Conservation (phyloP, 306 rosid species). For the Elaeagnus macrophylla region DNA sequence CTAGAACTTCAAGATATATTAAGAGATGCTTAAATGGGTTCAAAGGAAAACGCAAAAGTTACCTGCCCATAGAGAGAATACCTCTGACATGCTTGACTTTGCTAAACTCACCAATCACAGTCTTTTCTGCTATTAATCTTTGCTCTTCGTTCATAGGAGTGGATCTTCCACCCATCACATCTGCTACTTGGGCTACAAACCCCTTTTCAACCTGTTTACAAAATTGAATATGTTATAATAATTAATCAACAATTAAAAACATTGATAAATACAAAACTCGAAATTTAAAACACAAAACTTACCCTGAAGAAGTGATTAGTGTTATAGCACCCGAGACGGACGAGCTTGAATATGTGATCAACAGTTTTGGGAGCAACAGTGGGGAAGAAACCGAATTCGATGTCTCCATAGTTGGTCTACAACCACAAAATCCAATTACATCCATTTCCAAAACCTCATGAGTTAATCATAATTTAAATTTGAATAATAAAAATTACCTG, state of each 20-base stretch:
- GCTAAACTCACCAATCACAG: conserved; percentile 81
- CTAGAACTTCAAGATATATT: not conserved
- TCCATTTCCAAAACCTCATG: not conserved
- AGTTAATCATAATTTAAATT: not conserved
- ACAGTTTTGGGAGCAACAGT: conserved; percentile 84
- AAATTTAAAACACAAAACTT: conserved; percentile 6
- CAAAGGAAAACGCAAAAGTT: conserved; percentile 5
- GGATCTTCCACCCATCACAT: conserved; percentile 57
- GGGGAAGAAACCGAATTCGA: conserved; percentile 91
- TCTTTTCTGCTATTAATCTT: conserved; percentile 52
- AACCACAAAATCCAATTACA: not conserved
- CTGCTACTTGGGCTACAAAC: conserved; percentile 95
- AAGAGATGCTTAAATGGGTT: not conserved
- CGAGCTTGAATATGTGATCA: conserved; percentile 86
- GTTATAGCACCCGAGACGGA: conserved; percentile 82
- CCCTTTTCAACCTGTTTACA: conserved; percentile 73
- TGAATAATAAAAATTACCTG: conserved; percentile 37
- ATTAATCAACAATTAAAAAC: not conserved
- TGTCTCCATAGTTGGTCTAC: conserved; percentile 88
- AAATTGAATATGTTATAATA: not conserved
- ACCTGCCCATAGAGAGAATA: conserved; percentile 99
- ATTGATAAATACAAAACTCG: not conserved
- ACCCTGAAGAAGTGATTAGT: conserved; percentile 94
- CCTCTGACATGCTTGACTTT: conserved; percentile 84
- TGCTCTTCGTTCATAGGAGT: conserved; percentile 89